Evolutionary conservation across 129 eudicot species (phyloP), one percentile per base, ranked within the genome.

Genomic region (Calendula officinalis): DNA sequence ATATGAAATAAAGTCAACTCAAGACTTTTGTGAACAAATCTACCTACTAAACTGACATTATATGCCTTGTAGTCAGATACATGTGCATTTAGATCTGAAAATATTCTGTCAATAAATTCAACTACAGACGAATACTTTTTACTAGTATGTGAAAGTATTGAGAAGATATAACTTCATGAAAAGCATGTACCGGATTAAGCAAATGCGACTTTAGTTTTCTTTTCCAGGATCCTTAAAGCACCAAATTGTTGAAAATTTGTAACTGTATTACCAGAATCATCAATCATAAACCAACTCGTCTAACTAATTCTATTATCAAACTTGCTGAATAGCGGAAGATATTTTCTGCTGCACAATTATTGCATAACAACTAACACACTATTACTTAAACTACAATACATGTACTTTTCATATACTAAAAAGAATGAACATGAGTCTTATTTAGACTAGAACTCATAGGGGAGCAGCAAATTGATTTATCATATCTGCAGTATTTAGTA

Each of bases 201-300:
- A 39, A 10, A 4, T 17, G 56, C 46, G 13, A 38, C 12, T 17
- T 11, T 4, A 12, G 30, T 8, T 9, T 15, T 48, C 40, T 40
- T 53, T 54, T 33, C 5, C 2, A 17, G 0, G 48, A 58, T 38
- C 4, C 4, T 69, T 56, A 46, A 32, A 5, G 8, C 6, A 22
- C 55, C 54, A 45, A 45, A 30, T 30, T 63, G 56, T 42, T 44
- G 56, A 63, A 63, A 45, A 7, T 33, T 12, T 63, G 68, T 12
- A 45, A 8, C 56, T 32, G 27, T 43, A 35, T 48, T 45, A 33
- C 56, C 68, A 44, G 8, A 44, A 45, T 44, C 32, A 33, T 42
- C 17, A 13, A n/a, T 63, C 56, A 3, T 35, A 36, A 56, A n/a
- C 43, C 62, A 34, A 6, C 40, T 12, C 27, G 8, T n/a, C 7